Base-by-base conservation (phyloP, 768 basidiomycete genomes). In the Zangia roseola region DNA sequence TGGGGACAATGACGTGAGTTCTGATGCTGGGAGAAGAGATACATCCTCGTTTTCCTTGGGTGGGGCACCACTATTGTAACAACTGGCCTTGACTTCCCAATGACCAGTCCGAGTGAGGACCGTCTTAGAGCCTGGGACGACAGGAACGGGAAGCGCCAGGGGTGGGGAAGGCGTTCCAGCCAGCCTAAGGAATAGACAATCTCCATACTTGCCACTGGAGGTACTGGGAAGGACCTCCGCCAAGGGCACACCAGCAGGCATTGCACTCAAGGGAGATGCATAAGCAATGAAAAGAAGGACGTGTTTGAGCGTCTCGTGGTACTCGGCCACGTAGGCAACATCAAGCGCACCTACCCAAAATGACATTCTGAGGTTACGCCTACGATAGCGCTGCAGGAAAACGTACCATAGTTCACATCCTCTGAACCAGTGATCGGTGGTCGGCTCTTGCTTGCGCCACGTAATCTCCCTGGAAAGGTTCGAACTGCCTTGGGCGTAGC, bases 221-320 rank as follows among this genome's bases (percentile, higher is more conserved):
- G 72, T 59, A 14, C 77, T 71, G 0, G 79, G 74, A 5, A 83
- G 65, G 12, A 90, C 82, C 55, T 89, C 86, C 0, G 87, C 85
- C 5, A 77, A 69, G 2, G 70, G 73, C 5, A 73, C 61, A 4
- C 80, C 79, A 2, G 74, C 73, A 26, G 83, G 70, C n/a, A 28
- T n/a, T 5, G 48, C 38, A 10, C 40, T 31, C 21, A 50, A 49
- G 38, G 54, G 36, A 4, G 54, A 55, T 13, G 43, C 54, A 19
- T 43, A 36, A 19, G 79, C 79, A 43, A 94, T 71, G 62, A 91
- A 88, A 20, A 91, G 79, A 30, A 91, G 73, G 25, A 95, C 77
- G 41, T 86, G 86, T 20, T 84, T 82, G 5, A 97, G 79, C 48
- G 83, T 90, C 63, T 94, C 90, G 61, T 94, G 92, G 60, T 91